Conservation (phyloP, 805 yeast species). For the Barnettozyma californica region DNA sequence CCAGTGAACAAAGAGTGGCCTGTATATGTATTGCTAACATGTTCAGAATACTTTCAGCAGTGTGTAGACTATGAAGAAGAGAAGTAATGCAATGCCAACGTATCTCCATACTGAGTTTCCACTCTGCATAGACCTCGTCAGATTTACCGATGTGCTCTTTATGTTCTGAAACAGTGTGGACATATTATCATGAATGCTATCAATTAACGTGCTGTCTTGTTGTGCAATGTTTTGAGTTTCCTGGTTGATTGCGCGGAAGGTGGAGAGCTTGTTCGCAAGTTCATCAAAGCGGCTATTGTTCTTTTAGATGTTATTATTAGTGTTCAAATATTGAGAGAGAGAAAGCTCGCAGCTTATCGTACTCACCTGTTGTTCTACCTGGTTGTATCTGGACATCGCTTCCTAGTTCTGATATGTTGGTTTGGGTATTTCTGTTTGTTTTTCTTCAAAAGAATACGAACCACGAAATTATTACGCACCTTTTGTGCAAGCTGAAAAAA, state of each 20-base stretch:
- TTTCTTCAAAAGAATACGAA: neutral
- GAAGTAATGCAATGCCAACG: conserved; percentile 49
- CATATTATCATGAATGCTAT: conserved; percentile 45
- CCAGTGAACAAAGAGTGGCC: conserved; percentile 3
- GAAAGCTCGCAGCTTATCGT: too few relatives aligned
- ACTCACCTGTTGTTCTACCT: conserved; percentile 24
- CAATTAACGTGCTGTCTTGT: conserved; percentile 41
- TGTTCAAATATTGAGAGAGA: too few relatives aligned
- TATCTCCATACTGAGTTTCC: conserved; percentile 58
- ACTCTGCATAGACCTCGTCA: conserved; percentile 49
- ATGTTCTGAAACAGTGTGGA: conserved; percentile 42
- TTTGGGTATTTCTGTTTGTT: neutral
- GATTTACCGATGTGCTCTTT: conserved; percentile 44
- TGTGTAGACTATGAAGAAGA: conserved; percentile 53
- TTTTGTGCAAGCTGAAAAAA: too few relatives aligned
- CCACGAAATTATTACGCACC: too few relatives aligned
- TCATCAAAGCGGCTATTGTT: conserved; percentile 60
- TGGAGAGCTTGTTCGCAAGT: conserved; percentile 59
- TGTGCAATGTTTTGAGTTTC: conserved; percentile 64
- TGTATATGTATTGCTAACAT: neutral
- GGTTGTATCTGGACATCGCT: conserved; percentile 26
- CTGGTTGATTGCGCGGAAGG: conserved; percentile 58
- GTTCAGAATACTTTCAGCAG: conserved; percentile 39
- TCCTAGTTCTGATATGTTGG: neutral
- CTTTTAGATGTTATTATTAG: conserved; percentile 25